A percentile compares a stretch with the other conserved stretches of the same genome.
Evolutionary conservation across 805 yeast genomes (phyloP).

Genomic region (Pichia nakasei): DNA sequence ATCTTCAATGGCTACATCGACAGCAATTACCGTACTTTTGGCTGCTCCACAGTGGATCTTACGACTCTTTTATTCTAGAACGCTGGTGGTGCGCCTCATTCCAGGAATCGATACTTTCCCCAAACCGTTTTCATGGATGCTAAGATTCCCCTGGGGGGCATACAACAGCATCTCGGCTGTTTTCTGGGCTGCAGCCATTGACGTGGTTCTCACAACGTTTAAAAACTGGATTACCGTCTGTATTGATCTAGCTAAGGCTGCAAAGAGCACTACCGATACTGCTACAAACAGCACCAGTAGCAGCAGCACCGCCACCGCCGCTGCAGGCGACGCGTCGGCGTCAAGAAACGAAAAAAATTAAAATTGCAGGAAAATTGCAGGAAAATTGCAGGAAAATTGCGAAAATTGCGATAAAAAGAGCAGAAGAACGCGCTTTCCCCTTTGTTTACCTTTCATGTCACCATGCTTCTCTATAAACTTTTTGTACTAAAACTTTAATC

Average conservation of each 20-base stretch:
- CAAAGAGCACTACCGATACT: too few relatives aligned
- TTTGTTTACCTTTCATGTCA: neutral
- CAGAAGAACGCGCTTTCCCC: neutral
- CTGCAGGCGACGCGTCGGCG: neutral
- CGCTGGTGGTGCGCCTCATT: slow-evolving; percentile 1
- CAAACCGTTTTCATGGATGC: neutral
- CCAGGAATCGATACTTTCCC: neutral
- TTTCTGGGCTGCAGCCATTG: slow-evolving; percentile 5
- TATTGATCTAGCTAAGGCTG: neutral
- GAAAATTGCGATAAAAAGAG: too few relatives aligned
- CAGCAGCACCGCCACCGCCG: neutral
- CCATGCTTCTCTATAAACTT: too few relatives aligned
- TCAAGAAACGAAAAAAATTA: too few relatives aligned
- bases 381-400: too few relatives aligned
- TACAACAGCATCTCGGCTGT: slow-evolving; percentile 1
- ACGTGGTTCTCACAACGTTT: neutral
- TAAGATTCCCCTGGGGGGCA: slow-evolving; percentile 7
- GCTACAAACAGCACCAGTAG: too few relatives aligned
- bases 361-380: too few relatives aligned
- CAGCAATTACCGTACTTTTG: slow-evolving; percentile 35
- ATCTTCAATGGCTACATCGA: slow-evolving; percentile 5
- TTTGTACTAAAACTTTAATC: too few relatives aligned
- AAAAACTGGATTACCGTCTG: neutral
- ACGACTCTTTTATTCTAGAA: slow-evolving; percentile 3
- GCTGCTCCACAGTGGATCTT: slow-evolving; percentile 29